A percentile compares a stretch with the other conserved stretches of the same genome.
phyloP scores from a whole-genome alignment of 2,329 filamentous ascomycete species.

The Paraconiothyrium brasiliense region DNA sequence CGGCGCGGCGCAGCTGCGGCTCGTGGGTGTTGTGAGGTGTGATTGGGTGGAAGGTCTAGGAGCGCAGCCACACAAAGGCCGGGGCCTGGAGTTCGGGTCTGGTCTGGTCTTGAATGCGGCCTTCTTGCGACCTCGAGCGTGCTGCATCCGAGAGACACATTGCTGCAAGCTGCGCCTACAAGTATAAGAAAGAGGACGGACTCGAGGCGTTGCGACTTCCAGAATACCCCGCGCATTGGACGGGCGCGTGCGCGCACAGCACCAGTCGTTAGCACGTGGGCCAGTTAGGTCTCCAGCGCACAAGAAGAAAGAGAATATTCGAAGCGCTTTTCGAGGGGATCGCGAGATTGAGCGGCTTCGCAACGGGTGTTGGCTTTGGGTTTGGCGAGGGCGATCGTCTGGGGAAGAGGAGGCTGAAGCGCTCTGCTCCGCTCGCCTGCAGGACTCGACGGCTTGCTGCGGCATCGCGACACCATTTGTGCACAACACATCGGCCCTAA shows the following conservation, averaged over 20 bases:
- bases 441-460: constrained; percentile 14
- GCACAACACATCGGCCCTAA: not conserved
- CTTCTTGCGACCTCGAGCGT: constrained; percentile 28
- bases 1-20: constrained; percentile 7
- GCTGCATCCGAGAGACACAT: constrained; percentile 21
- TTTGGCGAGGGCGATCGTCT: not conserved
- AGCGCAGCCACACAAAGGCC: constrained; percentile 18
- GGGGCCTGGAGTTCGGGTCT: constrained; percentile 17
- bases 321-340: not conserved
- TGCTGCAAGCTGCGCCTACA: not conserved
- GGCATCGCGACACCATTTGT: constrained; percentile 3
- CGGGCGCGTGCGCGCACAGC: not conserved
- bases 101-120: not conserved
- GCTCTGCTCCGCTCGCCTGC: constrained; percentile 13
- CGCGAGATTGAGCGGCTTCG: not conserved
- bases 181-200: not conserved
- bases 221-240: not conserved
- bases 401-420: constrained; percentile 2
- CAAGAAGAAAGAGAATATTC: not conserved
- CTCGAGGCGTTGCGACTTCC: not conserved
- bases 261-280: not conserved
- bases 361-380: not conserved
- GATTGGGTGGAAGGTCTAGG: constrained; percentile 1
- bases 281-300: not conserved
- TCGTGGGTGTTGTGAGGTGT: not conserved